Base-by-base conservation (phyloP, 768 basidiomycete genomes). In the Lactifluus hygrophoroides region DNA sequence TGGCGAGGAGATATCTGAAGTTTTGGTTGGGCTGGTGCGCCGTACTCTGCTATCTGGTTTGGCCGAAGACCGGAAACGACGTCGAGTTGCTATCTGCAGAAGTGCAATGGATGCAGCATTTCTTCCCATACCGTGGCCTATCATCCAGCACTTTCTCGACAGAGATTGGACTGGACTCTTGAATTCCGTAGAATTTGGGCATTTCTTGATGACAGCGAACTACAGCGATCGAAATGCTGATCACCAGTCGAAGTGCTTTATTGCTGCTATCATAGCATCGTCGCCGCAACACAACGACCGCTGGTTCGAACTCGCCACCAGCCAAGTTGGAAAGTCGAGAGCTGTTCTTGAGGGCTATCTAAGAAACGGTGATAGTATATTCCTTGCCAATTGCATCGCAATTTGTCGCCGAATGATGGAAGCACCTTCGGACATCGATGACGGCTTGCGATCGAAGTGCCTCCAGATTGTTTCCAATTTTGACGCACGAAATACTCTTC, bases 151-250 rank as follows among this genome's bases (percentile, higher is more conserved):
- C 14, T 9, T 57, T 9, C 35, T 57, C 13, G 25, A 23, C 14
- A 42, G 27, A 45, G 56, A 51, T 2, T 57, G 56, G 56, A 5
- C 25, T 3, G 42, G 49, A 44, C 25, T 57, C 13, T 23, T 46
- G 34, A 43, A 16, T n/a, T 57, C 56, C 16, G 42, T 57, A 5
- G 34, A 57, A 16, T 43, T 57, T 28, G 56, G 56, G n/a, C 42
- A 25, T 16, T 37, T 44, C 21, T 7, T 44, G 32, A 51, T 30
- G 10, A 34, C 9, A 17, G 32, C 27, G 25, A 49, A 27, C 23
- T 17, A 35, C n/a, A 23, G 21, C 16, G 10, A 42, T 2, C 25
- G 48, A 2, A 3, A 17, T 1, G n/a, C 32, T 9, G 40, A 30
- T 37, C 46, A 23, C 34, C 45, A 58, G 23, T 37, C 57, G 2